These are phyloP conservation scores for Eucalyptus brandiana DNA, from an alignment of 345 rosid species.

Conservation along the genomic window DNA sequence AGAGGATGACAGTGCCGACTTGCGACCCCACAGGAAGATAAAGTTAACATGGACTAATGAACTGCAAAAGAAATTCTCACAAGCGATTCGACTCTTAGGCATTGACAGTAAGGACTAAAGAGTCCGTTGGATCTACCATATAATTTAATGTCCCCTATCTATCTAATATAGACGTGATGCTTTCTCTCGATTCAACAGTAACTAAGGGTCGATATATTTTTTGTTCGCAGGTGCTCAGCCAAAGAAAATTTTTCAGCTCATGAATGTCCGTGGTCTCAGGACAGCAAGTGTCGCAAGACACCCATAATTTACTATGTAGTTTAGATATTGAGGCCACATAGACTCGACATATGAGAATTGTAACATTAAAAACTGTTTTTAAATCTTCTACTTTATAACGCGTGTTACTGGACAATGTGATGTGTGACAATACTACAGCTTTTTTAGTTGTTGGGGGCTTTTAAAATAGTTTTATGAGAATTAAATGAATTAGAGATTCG, in stretches of 20 bases:
- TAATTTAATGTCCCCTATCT: neutral
- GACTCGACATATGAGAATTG: neutral
- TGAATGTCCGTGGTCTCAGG: conserved; percentile 35
- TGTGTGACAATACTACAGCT: neutral
- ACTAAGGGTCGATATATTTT: neutral
- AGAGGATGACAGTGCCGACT: neutral
- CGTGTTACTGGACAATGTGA: neutral
- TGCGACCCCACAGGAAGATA: conserved; percentile 8
- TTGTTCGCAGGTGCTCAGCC: conserved; percentile 17
- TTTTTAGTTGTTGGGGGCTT: neutral
- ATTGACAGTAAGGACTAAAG: conserved; percentile 10
- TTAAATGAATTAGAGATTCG: neutral
- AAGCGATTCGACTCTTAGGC: conserved; percentile 17
- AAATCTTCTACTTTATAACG: neutral
- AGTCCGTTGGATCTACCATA: neutral
- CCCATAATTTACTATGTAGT: conserved; percentile 18
- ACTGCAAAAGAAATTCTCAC: conserved; percentile 18
- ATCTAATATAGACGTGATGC: neutral
- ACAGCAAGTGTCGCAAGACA: conserved; percentile 29
- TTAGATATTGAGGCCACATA: neutral
- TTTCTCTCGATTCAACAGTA: neutral
- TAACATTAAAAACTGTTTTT: neutral
- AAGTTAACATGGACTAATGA: conserved; percentile 30
- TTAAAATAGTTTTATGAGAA: neutral
- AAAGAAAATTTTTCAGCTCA: conserved; percentile 23